These are phyloP conservation scores for Platanus orientalis DNA, from an alignment of 164 flowering plant genomes.

Conservation along the genomic window DNA sequence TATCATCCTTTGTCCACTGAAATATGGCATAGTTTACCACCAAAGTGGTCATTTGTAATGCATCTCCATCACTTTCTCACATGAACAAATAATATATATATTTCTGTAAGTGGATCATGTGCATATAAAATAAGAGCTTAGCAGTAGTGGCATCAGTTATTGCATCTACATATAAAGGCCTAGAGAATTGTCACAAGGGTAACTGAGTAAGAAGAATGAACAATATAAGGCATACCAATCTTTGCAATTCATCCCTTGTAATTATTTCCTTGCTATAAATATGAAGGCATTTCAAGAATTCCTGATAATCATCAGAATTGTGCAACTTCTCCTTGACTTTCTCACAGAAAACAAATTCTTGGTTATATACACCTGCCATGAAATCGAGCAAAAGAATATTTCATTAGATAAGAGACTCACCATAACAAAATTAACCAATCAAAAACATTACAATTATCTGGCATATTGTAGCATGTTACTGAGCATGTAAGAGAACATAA, in stretches of 20 bases:
- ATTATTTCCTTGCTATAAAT: slow-evolving; percentile 67
- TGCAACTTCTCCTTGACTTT: slow-evolving; percentile 71
- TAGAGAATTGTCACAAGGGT: background rate
- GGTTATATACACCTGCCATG: slow-evolving; percentile 45
- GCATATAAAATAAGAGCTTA: background rate
- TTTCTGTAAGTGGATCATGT: background rate
- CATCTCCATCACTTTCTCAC: background rate
- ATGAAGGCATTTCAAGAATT: slow-evolving; percentile 66
- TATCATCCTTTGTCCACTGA: no score
- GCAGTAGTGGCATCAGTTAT: background rate
- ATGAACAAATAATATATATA: no score
- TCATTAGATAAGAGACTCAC: no score
- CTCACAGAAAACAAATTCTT: slow-evolving; percentile 59
- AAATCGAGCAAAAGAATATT: background rate
- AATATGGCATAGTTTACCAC: background rate
- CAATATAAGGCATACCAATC: slow-evolving; percentile 49
- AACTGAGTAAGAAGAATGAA: background rate
- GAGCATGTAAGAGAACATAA: no score
- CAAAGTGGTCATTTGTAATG: background rate
- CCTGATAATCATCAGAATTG: slow-evolving; percentile 49
- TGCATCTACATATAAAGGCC: background rate
- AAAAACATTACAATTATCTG: no score
- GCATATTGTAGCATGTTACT: no score
- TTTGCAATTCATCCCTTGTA: slow-evolving; percentile 56
- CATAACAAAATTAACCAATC: no score